Base-by-base conservation (phyloP, 371 early-diverging fungal genomes). In the Blakeslea trispora region DNA sequence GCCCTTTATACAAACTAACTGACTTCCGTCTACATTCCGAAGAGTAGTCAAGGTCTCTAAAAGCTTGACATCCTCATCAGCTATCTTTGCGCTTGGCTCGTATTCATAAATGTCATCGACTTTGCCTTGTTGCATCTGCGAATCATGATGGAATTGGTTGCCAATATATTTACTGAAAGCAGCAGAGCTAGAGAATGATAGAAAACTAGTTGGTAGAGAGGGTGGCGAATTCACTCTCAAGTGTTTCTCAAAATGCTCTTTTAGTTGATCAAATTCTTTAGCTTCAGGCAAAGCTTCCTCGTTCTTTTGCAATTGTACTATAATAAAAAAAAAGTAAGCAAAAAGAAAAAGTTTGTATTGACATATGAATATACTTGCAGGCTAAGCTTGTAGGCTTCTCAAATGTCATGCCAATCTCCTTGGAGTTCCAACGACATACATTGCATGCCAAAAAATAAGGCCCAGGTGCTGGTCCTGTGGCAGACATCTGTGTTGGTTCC, bases 301-400 rank as follows among this genome's bases (percentile, higher is more conserved):
- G 5, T 77, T 64, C 57, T 87, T 88, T 71, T 90, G 92, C 24
- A 91, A 69, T 66, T 92, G 92, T 53, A 84, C 90, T 88, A 54
- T 48, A 32, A 41, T 41, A 42, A 35, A 15, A 8, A 4, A 37
- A 37, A 28, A 5, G 28, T 37, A 2, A 37, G 14, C 11, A 24
- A 35, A 45, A 24, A 31, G 34, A 14, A 32, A 32, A n/a, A n/a
- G n/a, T n/a, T n/a, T n/a, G n/a, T n/a, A n/a, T 32, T 13, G 14
- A 34, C 13, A 17, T 22, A 14, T 53, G 15, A 31, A 44, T 32
- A n/a, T n/a, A 57, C 74, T 68, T 82, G 86, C 91, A 77, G 17
- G 93, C 91, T 23, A 95, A 81, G 22, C 97, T 95, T 6, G 95
- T 96, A 1, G 96, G 90, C 48, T 92, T 87, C 56, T 94, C 94